Conservation (phyloP, 1,284 basidiomycete genomes). For the Gomphus sp. region DNA sequence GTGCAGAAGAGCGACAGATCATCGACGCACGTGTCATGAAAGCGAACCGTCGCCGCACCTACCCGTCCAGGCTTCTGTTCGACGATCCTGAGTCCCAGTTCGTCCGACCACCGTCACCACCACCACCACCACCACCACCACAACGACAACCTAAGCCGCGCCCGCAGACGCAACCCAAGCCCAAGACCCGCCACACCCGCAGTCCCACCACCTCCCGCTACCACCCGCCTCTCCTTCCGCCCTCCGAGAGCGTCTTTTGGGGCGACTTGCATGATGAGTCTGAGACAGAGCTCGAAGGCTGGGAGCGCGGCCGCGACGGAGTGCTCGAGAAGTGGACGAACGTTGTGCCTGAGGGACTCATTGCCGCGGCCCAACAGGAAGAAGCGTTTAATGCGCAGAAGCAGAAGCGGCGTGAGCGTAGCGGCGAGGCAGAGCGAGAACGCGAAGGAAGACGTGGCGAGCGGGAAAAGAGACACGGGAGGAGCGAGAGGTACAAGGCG, state of each 20-base stretch:
- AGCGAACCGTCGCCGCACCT: conserved; percentile 17
- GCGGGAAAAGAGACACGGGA: too few relatives aligned
- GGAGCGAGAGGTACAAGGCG: too few relatives aligned
- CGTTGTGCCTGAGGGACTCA: conserved; percentile 64
- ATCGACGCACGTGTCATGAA: conserved; percentile 18
- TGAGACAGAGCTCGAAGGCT: neutral
- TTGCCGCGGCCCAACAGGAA: conserved; percentile 76
- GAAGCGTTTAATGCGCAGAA: conserved; percentile 51
- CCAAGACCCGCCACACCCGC: neutral
- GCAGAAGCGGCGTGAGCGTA: conserved; percentile 20
- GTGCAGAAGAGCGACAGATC: conserved; percentile 12
- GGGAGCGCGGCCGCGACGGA: conserved; percentile 8
- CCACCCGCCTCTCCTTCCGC: conserved; percentile 8
- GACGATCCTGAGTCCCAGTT: too few relatives aligned
- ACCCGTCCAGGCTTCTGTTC: conserved; percentile 25
- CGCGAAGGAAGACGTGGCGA: too few relatives aligned
- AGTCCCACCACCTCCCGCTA: conserved; percentile 20
- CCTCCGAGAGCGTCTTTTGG: conserved; percentile 8
- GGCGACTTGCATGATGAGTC: conserved; percentile 1
- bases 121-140: too few relatives aligned
- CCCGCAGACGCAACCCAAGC: too few relatives aligned
- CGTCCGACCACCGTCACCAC: too few relatives aligned
- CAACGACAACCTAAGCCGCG: too few relatives aligned
- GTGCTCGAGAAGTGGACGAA: conserved; percentile 50
- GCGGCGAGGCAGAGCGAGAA: conserved; percentile 20